A percentile compares a stretch with the other conserved stretches of the same genome.
These are phyloP conservation scores for Petunia axillaris DNA, from an alignment of 257 asterid species.

Conservation along the genomic window DNA sequence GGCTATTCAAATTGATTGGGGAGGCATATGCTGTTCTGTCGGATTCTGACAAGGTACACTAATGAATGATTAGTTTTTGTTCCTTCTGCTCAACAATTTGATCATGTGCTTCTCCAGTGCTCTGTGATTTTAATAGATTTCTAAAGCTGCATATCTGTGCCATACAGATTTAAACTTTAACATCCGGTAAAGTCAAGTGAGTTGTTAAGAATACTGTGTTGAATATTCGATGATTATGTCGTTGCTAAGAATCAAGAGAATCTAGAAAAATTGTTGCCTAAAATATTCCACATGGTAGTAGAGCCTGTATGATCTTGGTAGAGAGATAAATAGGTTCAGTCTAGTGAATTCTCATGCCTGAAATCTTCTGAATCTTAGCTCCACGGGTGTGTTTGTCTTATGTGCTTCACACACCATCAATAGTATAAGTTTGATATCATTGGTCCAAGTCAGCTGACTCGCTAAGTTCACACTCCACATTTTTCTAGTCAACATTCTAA, in stretches of 20 bases:
- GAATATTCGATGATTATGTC: constrained; percentile 4
- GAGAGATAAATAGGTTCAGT: background rate
- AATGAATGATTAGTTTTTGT: background rate
- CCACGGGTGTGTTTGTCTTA: background rate
- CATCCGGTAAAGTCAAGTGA: background rate
- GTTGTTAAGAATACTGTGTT: too few relatives aligned
- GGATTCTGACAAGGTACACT: constrained; percentile 72
- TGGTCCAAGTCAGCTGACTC: background rate
- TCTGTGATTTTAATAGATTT: background rate
- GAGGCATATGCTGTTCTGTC: constrained; percentile 95
- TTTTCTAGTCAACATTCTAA: background rate
- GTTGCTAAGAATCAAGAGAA: background rate
- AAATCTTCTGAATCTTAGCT: background rate
- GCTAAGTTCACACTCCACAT: background rate
- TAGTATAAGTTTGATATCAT: background rate
- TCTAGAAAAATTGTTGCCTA: background rate
- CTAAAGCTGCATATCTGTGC: background rate
- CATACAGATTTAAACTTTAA: background rate
- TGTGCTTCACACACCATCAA: background rate
- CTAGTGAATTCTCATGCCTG: background rate
- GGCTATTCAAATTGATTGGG: constrained; percentile 87
- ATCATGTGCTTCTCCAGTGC: background rate
- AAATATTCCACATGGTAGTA: background rate
- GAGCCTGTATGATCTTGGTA: background rate
- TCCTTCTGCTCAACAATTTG: background rate